Conservation (phyloP, 73 alveolate species). For the Tetrahymena borealis region DNA sequence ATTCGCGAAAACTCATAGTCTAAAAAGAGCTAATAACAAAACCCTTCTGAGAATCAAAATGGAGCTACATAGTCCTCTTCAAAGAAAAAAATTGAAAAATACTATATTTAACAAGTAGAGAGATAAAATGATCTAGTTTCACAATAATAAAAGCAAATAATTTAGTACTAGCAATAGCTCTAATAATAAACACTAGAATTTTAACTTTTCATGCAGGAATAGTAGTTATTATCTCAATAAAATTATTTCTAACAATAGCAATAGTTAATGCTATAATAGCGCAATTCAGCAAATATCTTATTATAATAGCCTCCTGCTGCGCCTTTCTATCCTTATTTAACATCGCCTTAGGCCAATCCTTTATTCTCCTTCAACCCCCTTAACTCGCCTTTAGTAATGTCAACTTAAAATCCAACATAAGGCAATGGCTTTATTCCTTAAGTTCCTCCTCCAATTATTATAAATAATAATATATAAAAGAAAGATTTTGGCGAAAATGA, state of each 20-base stretch:
- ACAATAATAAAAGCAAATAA: background rate
- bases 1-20: background rate
- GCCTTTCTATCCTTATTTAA: background rate
- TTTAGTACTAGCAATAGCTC: background rate
- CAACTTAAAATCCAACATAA: background rate
- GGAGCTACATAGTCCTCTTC: background rate
- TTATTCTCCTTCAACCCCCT: background rate
- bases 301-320: background rate
- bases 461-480: background rate
- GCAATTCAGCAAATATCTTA: background rate
- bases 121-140: background rate
- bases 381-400: background rate
- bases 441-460: background rate
- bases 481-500: background rate
- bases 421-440: background rate
- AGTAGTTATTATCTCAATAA: background rate
- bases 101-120: background rate
- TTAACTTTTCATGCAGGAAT: background rate
- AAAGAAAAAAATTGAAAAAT: background rate
- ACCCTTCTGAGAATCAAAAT: background rate
- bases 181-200: background rate
- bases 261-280: background rate
- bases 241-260: background rate
- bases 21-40: background rate
- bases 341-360: background rate